Evolutionary conservation across 2,329 filamentous ascomycete genomes (phyloP), one percentile per base, ranked within the genome.

Genomic region (Penicillium sp.): DNA sequence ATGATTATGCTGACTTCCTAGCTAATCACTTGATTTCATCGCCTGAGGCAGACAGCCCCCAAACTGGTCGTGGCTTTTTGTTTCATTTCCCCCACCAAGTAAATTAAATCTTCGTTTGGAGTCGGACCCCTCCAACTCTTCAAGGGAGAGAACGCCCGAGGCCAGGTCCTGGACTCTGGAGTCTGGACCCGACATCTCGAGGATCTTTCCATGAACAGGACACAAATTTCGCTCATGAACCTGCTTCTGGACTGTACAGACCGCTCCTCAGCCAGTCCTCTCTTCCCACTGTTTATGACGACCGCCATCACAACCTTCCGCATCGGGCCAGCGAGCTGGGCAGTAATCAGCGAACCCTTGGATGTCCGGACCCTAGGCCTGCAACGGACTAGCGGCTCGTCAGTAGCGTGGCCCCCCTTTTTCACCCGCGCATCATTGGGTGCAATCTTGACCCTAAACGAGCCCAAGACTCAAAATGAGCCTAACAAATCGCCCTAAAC

Each of bases 321-420:
- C 18, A 44, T 44, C 40, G 18, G 31, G 51, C 31, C 31, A 22
- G 22, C 27, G 7, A 46, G 13, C 41, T 46, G 43, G 47, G 37
- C 39, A 44, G 46, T 46, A 44, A 37, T 54, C 36, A 14, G 37
- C 41, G 36, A 11, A 50, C 31, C 44, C 50, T 43, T 35, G 51
- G 36, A 31, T 50, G 18, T 14, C 27, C 37, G 24, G 43, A 58
- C 44, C 51, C 59, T 61, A 61, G 35, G 33, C 59, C 59, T 24
- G 44, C 33, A 52, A 27, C n/a, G 43, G 59, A 33, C 49, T 61
- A 61, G 59, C 39, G 56, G 39, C 43, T 16, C 14, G 19, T 16
- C 14, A 46, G 35, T 54, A 54, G 55, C 36, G 55, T 27, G 39
- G 35, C 41, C 50, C 55, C 55, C 24, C 10, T 49, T 58, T 58